phyloP scores from a whole-genome alignment of 2,329 filamentous ascomycete species.

The Cladosporium oxysporum region DNA sequence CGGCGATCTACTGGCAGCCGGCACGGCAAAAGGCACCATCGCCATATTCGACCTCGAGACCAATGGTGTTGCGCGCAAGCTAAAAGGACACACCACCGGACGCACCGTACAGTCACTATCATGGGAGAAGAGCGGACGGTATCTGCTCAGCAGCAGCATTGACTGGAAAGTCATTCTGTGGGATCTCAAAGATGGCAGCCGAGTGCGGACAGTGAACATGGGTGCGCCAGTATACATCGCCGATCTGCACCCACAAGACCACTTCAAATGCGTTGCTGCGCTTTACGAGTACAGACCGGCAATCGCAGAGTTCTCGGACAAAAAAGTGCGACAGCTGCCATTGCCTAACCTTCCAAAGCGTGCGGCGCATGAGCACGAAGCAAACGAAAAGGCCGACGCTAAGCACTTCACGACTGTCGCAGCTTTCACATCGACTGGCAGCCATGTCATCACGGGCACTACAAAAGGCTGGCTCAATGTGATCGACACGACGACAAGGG shows the following conservation, averaged over 20 bases:
- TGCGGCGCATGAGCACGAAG: constrained; percentile 67
- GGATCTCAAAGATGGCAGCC: constrained; percentile 75
- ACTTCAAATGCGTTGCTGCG: constrained; percentile 83
- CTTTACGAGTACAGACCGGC: constrained; percentile 92
- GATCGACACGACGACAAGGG: constrained; percentile 76
- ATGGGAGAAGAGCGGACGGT: constrained; percentile 90
- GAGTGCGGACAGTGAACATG: constrained; percentile 83
- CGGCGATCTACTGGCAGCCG: constrained; percentile 92
- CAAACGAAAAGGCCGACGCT: constrained; percentile 86
- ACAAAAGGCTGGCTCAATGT: constrained; percentile 97
- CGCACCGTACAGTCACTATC: constrained; percentile 91
- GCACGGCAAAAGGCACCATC: constrained; percentile 85
- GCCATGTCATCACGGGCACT: constrained; percentile 88
- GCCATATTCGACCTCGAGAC: constrained; percentile 98
- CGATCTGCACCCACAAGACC: constrained; percentile 87
- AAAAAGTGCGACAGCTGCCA: constrained; percentile 66
- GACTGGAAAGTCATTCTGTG: constrained; percentile 97
- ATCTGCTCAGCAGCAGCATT: constrained; percentile 87
- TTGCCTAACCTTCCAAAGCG: constrained; percentile 82
- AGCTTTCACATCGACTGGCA: constrained; percentile 80
- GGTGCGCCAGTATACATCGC: constrained; percentile 93
- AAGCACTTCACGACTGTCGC: constrained; percentile 94
- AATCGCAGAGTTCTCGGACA: constrained; percentile 65
- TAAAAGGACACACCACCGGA: constrained; percentile 75
- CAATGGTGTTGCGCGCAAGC: constrained; percentile 90